Evolutionary conservation across 1,284 basidiomycete species (phyloP), one percentile per base, ranked within the genome.

Genomic region (Chiua sp.): DNA sequence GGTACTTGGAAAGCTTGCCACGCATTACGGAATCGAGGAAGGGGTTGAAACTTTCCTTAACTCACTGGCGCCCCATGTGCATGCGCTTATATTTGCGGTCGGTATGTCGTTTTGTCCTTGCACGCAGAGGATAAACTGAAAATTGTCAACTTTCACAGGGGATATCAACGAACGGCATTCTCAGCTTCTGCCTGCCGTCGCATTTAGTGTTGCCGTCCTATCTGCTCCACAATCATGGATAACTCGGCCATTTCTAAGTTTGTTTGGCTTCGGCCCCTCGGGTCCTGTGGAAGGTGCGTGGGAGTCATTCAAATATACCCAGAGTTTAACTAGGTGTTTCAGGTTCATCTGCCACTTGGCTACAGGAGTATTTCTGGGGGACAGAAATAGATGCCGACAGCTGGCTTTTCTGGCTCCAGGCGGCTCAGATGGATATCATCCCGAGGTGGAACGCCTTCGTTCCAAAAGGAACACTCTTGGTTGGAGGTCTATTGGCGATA

Each of bases 251-350:
- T 26, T 68, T 2, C 4, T 68, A 4, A 22, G 37, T 0, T 0
- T 66, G 6, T 57, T 70, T 51, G 66, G 66, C 33, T 70, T 70
- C 1, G 64, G 66, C 4, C 60, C 57, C n/a, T 3, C 2, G 2
- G 66, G 64, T 12, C 66, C 57, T n/a, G 10, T 68, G 16, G 67
- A 55, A 57, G 64, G 66, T 68, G 22, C 4, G 57, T 18, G 11
- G 8, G 37, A 22, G 18, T 42, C 10, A 10, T n/a, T 42, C 4
- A 20, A 20, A 42, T 20, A 20, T 20, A 42, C n/a, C 12, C 39
- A 3, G 3, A 32, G 16, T 30, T 56, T 13, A 50, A 39, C 12
- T 22, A 0, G 1, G 32, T 46, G 7, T 0, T 7, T 42, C 20
- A 69, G 63, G 65, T 47, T 60, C 59, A 1, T 6, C 26, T 28